Evolutionary conservation across 805 yeast genomes (phyloP), one percentile per base, ranked within the genome.

Genomic region (Nakazawaea wickerhamii): DNA sequence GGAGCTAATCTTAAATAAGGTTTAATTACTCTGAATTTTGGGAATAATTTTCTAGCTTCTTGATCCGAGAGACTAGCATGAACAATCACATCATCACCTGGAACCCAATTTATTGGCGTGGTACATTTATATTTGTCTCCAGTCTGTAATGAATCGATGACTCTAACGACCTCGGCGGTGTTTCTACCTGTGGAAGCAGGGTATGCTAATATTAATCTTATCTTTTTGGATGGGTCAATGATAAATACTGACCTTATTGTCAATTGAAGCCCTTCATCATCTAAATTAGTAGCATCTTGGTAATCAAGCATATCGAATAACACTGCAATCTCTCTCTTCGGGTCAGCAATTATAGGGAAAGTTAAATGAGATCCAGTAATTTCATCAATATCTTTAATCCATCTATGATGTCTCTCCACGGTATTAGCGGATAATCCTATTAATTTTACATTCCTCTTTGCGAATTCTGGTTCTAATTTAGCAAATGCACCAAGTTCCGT

Each of bases 401-500:
- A 82, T 21, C 67, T 72, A 43, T 68, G 64, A 65, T 82, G 88
- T 38, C 81, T 73, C 28, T 71, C 75, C 23, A 77, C 67, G 28
- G 68, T 75, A 59, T 82, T 81, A 43, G 84, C 81, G 25, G 84
- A 78, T 46, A 82, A 66, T 30, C 87, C 88, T 56, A 82, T 73
- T 56, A 82, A 67, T 55, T 80, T 79, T 43, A 80, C 81, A 44
- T 75, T 74, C 59, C 87, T 70, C 59, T 75, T 72, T 52, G 68
- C 68, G 56, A 82, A 82, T 58, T 81, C 87, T 11, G 84, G 83
- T 57, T 80, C 78, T 56, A 82, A 66, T 56, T 77, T 74, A 50
- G 87, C 81, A 55, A 82, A 81, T 6, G 87, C 88, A 49, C 88
- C 88, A 46, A 82, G 68, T 61, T 82, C 89, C 40, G 89, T 82